Evolutionary conservation across 306 rosid genomes (phyloP), one percentile per base, ranked within the genome.

Genomic region (Pterocarpus macrocarpus): DNA sequence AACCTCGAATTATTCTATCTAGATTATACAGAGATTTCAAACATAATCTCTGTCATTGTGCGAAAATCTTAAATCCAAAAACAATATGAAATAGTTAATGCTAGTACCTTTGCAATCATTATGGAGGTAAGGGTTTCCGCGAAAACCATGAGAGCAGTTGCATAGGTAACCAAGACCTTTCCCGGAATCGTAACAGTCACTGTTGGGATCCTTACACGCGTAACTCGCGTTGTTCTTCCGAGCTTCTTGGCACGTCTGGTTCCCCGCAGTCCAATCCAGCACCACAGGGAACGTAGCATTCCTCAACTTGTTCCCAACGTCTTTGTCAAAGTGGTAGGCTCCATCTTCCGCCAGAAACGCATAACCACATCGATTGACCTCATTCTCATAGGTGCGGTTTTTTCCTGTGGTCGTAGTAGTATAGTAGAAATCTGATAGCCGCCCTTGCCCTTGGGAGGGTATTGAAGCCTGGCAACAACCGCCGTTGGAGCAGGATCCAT

Each of bases 391-490:
- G 5, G 4, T 50, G 22, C 12, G n/a, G 57, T 15, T 50, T 2
- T 13, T 22, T 22, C 28, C 1, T 9, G 5, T 4, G 11, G 2
- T 43, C 47, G 10, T 2, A 1, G 7, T 8, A 7, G 7, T 2
- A 61, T 81, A 5, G 0, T 0, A 0, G 13, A 75, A 5, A 12
- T 0, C 1, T 0, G 4, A 45, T 1, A 75, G 4, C 2, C 79
- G 28, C 28, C 28, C 28, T 22, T 22, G 28, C 28, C 28, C 76
- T 2, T 22, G 3, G 1, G 28, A 22, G 28, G 87, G 83, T 17
- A 86, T 72, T 3, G 13, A 1, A 14, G 73, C 7, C 30, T 79
- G 68, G 53, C 92, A 84, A 32, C 88, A 86, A 0, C 88, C 88
- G 0, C 22, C 8, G 6, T 84, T 85, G 0, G 68, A 35, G 57